phyloP scores from a whole-genome alignment of 371 early-diverging fungal species.

The Antonospora locustae region DNA sequence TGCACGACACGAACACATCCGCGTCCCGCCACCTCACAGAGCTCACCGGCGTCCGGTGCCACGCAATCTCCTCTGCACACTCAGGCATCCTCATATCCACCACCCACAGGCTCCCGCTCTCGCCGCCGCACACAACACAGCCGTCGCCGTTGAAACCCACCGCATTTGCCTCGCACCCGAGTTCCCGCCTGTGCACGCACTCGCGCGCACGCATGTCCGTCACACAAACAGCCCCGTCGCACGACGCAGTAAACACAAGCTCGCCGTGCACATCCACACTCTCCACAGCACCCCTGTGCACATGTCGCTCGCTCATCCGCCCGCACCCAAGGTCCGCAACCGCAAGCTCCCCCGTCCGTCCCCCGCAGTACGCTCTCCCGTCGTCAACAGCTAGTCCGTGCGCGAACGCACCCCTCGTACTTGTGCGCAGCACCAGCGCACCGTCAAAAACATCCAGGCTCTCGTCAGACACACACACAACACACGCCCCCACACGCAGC shows the following conservation, averaged over 20 bases:
- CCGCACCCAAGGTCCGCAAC: too few species aligned
- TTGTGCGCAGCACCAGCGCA: too few species aligned
- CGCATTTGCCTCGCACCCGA: constrained; percentile 44
- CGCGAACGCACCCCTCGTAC: too few species aligned
- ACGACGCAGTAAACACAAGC: constrained; percentile 25
- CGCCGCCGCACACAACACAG: constrained; percentile 49
- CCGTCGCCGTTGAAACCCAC: constrained; percentile 44
- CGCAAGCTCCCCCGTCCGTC: too few species aligned
- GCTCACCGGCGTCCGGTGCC: constrained; percentile 49
- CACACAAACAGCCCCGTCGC: constrained; percentile 24
- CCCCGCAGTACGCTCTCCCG: too few species aligned
- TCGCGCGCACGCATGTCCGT: constrained; percentile 31
- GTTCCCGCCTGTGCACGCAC: background rate
- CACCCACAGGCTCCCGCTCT: constrained; percentile 38
- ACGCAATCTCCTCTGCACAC: constrained; percentile 25
- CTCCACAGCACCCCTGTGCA: constrained; percentile 35
- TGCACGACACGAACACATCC: constrained; percentile 40
- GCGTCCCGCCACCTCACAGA: constrained; percentile 33
- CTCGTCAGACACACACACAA: too few species aligned
- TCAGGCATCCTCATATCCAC: constrained; percentile 36
- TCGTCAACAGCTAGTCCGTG: too few species aligned
- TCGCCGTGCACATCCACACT: constrained; percentile 5
- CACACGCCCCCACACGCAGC: too few species aligned
- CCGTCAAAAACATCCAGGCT: too few species aligned
- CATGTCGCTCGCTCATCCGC: background rate